phyloP scores from a whole-genome alignment of 176 grass and related monocot genomes.

The Oryza glaberrima region DNA sequence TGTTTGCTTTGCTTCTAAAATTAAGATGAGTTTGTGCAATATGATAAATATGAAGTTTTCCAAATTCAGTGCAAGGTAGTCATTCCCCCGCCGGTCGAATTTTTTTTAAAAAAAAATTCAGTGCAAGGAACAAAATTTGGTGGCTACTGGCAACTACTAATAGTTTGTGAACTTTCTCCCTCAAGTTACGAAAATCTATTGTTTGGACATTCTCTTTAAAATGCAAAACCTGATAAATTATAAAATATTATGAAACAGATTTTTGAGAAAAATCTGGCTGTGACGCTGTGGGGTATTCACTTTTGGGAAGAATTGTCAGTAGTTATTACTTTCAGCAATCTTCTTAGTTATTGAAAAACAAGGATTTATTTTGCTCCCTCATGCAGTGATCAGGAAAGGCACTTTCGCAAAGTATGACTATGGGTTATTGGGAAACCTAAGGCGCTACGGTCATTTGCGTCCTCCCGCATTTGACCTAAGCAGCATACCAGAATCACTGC shows the following conservation, averaged over 20 bases:
- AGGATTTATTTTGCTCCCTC: neutral
- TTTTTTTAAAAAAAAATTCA: too few species aligned
- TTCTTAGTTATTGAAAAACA: neutral
- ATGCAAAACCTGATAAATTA: too few species aligned
- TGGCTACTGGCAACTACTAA: neutral
- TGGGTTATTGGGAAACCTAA: conserved; percentile 65
- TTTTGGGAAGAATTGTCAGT: neutral
- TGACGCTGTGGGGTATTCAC: neutral
- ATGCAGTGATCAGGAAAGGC: conserved; percentile 88
- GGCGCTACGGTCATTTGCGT: conserved; percentile 45
- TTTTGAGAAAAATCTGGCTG: neutral
- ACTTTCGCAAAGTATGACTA: conserved; percentile 91
- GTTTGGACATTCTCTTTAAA: too few species aligned
- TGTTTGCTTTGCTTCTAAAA: neutral
- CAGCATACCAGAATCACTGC: conserved; percentile 67
- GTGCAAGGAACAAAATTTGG: neutral
- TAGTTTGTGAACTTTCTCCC: too few species aligned
- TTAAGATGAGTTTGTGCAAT: neutral
- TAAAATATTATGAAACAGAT: neutral
- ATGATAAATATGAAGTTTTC: too few species aligned
- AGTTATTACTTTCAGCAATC: neutral
- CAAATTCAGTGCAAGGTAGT: too few species aligned
- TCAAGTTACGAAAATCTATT: too few species aligned
- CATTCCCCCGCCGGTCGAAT: too few species aligned
- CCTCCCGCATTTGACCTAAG: conserved; percentile 68